These are phyloP conservation scores for Penicillium janthinellum DNA, from an alignment of 2,329 filamentous ascomycete genomes.

Conservation along the genomic window DNA sequence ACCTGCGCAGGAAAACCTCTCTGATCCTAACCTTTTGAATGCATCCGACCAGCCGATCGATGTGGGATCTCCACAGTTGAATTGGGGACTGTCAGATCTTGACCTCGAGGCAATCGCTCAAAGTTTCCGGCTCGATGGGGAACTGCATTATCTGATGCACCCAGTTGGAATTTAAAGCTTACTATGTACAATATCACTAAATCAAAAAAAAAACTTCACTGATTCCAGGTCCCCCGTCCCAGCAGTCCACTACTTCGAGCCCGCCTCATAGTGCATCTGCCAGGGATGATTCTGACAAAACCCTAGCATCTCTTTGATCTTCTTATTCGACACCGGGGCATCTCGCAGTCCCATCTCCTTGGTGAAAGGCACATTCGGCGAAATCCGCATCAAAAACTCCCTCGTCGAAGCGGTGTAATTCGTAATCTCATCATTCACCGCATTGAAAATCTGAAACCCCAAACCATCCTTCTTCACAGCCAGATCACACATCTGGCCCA, in stretches of 20 bases:
- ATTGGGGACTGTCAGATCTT: constrained; percentile 26
- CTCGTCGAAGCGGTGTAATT: constrained; percentile 52
- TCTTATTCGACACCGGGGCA: constrained; percentile 62
- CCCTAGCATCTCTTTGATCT: constrained; percentile 60
- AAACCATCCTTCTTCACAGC: constrained; percentile 57
- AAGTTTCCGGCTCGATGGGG: constrained; percentile 29
- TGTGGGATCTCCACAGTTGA: constrained; percentile 15
- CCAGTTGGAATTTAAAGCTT: constrained; percentile 18
- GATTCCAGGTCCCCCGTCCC: neutral
- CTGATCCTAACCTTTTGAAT: neutral
- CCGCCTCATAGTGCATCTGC: constrained; percentile 21
- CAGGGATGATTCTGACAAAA: constrained; percentile 58
- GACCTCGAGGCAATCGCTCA: constrained; percentile 33
- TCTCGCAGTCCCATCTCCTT: constrained; percentile 61
- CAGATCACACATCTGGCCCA: constrained; percentile 63
- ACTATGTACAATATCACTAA: neutral
- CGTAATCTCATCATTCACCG: constrained; percentile 64
- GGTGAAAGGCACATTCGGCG: constrained; percentile 55
- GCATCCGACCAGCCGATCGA: constrained; percentile 6
- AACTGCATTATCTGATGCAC: constrained; percentile 26
- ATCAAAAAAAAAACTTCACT: neutral
- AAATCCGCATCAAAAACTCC: constrained; percentile 54
- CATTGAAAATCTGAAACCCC: constrained; percentile 67
- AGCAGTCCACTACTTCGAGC: neutral
- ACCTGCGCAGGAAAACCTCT: constrained; percentile 1